Evolutionary conservation across 306 rosid species (phyloP).

Genomic region (Cyamopsis tetragonoloba): DNA sequence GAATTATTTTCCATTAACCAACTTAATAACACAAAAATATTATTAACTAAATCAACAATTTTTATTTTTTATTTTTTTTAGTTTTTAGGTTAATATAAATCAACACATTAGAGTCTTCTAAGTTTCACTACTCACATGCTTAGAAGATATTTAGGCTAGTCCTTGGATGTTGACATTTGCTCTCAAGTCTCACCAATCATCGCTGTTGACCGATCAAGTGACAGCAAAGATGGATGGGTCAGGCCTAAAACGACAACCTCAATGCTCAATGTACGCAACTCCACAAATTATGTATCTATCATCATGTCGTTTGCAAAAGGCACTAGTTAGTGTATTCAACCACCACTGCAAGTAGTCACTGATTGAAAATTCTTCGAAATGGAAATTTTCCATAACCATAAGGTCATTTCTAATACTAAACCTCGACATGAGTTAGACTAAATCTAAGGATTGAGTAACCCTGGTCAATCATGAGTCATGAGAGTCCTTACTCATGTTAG

Average conservation of each 20-base stretch:
- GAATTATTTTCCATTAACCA: no score
- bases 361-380: slow-evolving; percentile 1
- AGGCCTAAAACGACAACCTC: not conserved
- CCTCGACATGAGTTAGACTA: slow-evolving; percentile 22
- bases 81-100: no score
- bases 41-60: no score
- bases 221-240: not conserved
- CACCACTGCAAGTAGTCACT: not conserved
- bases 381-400: slow-evolving; percentile 5
- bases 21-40: no score
- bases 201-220: not conserved
- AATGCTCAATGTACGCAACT: not conserved
- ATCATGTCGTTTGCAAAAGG: not conserved
- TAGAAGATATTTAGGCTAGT: not conserved
- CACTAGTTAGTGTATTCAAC: not conserved
- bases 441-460: no score
- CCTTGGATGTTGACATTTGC: not conserved
- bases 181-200: not conserved
- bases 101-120: no score
- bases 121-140: no score
- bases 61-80: not conserved
- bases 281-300: not conserved
- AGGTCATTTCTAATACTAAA: not conserved
- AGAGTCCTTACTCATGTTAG: no score
- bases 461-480: no score